Percentiles rank a stretch among this genome's conserved stretches.
Conservation (phyloP, 202 grass and related monocot genomes). For the Hordeum pubiflorum region DNA sequence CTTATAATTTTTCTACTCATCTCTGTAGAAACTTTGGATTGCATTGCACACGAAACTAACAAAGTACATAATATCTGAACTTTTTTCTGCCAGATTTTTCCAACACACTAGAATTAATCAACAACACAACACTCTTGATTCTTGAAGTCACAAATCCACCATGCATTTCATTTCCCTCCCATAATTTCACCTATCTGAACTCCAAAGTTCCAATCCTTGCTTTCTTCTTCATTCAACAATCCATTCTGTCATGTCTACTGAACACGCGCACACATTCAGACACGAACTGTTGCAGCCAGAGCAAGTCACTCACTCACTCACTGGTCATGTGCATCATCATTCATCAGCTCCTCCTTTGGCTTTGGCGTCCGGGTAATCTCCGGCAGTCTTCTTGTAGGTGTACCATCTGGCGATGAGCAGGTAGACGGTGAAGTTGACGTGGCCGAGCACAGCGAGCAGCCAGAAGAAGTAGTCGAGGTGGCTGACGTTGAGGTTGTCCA, state of each 20-base stretch:
- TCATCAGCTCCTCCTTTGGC: not conserved
- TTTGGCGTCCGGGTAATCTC: too few relatives aligned
- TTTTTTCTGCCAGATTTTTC: too few relatives aligned
- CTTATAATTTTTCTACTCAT: too few relatives aligned
- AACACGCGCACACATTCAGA: not conserved
- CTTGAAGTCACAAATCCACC: not conserved
- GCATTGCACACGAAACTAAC: too few relatives aligned
- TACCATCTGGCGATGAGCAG: conserved; percentile 69
- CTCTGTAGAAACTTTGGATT: too few relatives aligned
- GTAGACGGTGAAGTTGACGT: conserved; percentile 59
- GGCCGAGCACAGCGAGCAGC: conserved; percentile 64
- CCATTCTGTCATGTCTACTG: not conserved
- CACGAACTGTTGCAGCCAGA: not conserved
- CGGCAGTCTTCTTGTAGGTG: conserved; percentile 80
- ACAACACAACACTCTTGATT: not conserved
- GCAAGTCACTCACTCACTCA: not conserved
- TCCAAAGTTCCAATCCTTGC: not conserved
- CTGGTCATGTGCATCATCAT: not conserved
- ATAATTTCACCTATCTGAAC: not conserved
- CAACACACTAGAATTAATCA: too few relatives aligned
- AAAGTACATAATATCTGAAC: too few relatives aligned
- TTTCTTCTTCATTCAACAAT: not conserved
- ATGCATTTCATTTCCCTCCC: too few relatives aligned
- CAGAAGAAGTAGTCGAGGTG: conserved; percentile 95
- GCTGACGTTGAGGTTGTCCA: conserved; percentile 71